phyloP scores from a whole-genome alignment of 148 eudicot genomes.

The Rhododendron henanense region DNA sequence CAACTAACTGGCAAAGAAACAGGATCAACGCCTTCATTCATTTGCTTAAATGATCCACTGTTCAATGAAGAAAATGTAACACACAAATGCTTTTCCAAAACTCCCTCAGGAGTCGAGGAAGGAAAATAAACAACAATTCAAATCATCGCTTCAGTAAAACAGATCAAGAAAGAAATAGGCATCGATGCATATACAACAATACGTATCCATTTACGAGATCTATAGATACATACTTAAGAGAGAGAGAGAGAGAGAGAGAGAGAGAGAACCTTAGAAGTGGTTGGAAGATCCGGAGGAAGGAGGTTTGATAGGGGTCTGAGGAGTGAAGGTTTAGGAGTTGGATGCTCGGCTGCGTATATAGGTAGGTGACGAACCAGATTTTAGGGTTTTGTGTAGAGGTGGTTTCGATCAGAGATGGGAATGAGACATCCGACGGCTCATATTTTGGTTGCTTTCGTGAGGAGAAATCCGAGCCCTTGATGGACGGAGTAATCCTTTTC shows the following conservation, averaged over 20 bases:
- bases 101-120: background rate
- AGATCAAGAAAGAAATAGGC: background rate
- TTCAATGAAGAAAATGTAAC: background rate
- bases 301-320: background rate
- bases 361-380: background rate
- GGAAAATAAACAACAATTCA: background rate
- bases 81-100: background rate
- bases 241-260: background rate
- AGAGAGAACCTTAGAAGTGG: background rate
- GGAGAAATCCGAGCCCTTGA: background rate
- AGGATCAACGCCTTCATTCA: background rate
- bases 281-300: background rate
- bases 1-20: background rate
- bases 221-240: background rate
- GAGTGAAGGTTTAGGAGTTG: background rate
- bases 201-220: background rate
- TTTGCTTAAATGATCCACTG: background rate
- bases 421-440: background rate
- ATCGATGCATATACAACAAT: background rate
- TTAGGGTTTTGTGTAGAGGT: conserved; percentile 4
- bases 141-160: background rate
- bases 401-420: background rate
- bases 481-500: background rate
- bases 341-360: background rate
- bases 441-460: background rate